Percentiles rank a stretch among this genome's conserved stretches.
Conservation (phyloP, 2,329 filamentous ascomycete genomes). For the Cadophora sp. region DNA sequence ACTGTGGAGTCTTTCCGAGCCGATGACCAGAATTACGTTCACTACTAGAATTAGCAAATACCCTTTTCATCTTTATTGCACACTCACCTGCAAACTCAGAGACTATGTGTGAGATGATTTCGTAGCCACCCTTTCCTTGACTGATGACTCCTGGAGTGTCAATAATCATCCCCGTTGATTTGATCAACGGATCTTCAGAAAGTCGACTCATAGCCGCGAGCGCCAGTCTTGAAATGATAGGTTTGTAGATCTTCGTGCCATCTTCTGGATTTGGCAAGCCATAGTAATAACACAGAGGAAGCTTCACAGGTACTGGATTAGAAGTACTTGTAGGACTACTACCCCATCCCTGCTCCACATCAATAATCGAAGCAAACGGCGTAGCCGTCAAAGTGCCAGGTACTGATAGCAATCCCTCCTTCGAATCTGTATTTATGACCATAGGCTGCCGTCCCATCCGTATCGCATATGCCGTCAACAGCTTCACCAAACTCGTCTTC, state of each 20-base stretch:
- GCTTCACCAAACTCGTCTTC: conserved; percentile 82
- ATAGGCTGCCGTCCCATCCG: conserved; percentile 77
- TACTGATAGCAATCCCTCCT: conserved; percentile 78
- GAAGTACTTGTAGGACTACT: conserved; percentile 90
- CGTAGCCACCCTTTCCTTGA: conserved; percentile 70
- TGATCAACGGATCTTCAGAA: conserved; percentile 75
- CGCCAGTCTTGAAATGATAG: conserved; percentile 77
- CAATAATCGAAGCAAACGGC: conserved; percentile 86
- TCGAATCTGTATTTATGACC: conserved; percentile 84
- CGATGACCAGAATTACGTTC: conserved; percentile 82
- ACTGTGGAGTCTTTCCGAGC: conserved; percentile 76
- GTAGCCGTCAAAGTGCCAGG: conserved; percentile 85
- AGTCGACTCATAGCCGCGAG: conserved; percentile 79
- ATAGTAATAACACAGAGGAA: conserved; percentile 90
- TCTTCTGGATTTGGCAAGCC: conserved; percentile 77
- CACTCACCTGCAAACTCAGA: conserved; percentile 68
- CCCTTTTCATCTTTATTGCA: conserved; percentile 1
- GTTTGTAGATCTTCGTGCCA: conserved; percentile 74
- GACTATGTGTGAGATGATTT: conserved; percentile 81
- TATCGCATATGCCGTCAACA: conserved; percentile 80
- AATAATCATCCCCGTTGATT: conserved; percentile 80
- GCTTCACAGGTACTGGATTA: conserved; percentile 85
- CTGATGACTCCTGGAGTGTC: conserved; percentile 79
- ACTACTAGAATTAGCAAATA: conserved; percentile 51
- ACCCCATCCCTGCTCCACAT: conserved; percentile 89